Base-by-base conservation (phyloP, 2,329 filamentous ascomycete genomes). In the Sordariomycetes sp. region DNA sequence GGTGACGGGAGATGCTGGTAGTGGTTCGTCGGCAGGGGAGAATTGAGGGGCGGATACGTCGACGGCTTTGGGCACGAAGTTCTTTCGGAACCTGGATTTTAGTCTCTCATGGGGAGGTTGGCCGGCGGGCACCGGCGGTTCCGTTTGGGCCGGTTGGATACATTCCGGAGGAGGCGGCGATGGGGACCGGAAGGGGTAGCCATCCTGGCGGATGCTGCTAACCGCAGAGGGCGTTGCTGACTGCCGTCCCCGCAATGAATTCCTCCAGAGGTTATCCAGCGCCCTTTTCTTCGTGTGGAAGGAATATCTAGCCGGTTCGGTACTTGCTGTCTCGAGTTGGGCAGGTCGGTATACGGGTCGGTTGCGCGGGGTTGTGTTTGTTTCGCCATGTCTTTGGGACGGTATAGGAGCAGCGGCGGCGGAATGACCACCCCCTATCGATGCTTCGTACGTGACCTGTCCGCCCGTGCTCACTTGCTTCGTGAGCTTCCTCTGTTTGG, bases 201-300 rank as follows among this genome's bases (percentile, higher is more conserved):
- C 25, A 25, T 53, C 43, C 28, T 35, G 46, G n/a, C 10, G 34
- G 14, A 53, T n/a, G 32, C 55, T 53, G 20, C 28, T 34, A 3
- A n/a, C 18, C 28, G 51, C 32, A 14, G 60, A 48, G 14, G 54
- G 22, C 58, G 62, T 59, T 10, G 59, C 59, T n/a, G 55, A 22
- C 4, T 61, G 60, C 18, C 61, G 62, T 53, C 69, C 72, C 14
- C 67, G 70, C 28, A 67, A 68, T 34, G 65, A 62, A 57, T 67
- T 74, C 55, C 74, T 74, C 65, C 80, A 86, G 25, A 85, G 64
- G 25, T 71, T 73, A 66, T 87, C 83, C 7, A 86, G 69, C 11
- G 73, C 69, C 61, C 71, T 78, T 65, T 86, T 86, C 25, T 72
- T 75, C 3, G 71, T 70, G 55, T 74, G 70, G 60, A 86, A 84